A percentile compares a stretch with the other conserved stretches of the same genome.
phyloP scores from a whole-genome alignment of 441 rosid genomes.

The Bruguiera hainesii region DNA sequence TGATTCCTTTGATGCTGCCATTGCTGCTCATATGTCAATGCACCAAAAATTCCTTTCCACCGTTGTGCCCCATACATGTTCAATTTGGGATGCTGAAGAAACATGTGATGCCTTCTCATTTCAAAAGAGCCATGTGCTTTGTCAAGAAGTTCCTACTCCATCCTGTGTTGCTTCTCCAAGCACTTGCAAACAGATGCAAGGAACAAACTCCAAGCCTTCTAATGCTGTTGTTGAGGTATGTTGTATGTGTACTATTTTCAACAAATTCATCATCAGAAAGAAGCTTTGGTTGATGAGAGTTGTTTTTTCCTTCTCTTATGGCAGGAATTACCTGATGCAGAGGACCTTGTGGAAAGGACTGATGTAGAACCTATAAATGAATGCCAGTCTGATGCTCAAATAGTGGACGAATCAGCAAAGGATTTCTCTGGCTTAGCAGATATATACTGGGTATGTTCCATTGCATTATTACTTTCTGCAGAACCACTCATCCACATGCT shows the following conservation, averaged over 20 bases:
- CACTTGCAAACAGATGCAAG: conserved; percentile 27
- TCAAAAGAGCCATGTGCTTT: conserved; percentile 36
- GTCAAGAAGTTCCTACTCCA: conserved; percentile 30
- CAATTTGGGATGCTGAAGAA: conserved; percentile 97
- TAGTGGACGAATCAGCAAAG: conserved; percentile 40
- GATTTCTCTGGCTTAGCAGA: conserved; percentile 62
- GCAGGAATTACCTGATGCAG: conserved; percentile 43
- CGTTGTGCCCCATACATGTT: conserved; percentile 44
- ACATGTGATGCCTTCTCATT: conserved; percentile 98
- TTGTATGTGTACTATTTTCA: no score
- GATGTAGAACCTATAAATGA: conserved; percentile 48
- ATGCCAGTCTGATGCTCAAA: conserved; percentile 33
- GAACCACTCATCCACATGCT: background rate
- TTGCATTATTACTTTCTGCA: background rate
- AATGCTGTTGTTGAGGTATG: conserved; percentile 43
- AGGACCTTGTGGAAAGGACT: conserved; percentile 31
- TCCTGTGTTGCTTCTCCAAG: conserved; percentile 31
- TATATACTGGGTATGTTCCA: conserved; percentile 70
- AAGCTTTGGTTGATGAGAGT: no score
- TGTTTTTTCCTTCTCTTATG: conserved; percentile 2
- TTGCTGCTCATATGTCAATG: conserved; percentile 88
- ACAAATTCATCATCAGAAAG: no score
- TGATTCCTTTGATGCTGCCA: conserved; percentile 97
- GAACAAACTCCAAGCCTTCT: conserved; percentile 25
- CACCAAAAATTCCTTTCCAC: conserved; percentile 56